Percentiles rank a stretch among this genome's conserved stretches.
Evolutionary conservation across 495 filamentous ascomycete species (phyloP).

Genomic region (Tuber melanosporum): DNA sequence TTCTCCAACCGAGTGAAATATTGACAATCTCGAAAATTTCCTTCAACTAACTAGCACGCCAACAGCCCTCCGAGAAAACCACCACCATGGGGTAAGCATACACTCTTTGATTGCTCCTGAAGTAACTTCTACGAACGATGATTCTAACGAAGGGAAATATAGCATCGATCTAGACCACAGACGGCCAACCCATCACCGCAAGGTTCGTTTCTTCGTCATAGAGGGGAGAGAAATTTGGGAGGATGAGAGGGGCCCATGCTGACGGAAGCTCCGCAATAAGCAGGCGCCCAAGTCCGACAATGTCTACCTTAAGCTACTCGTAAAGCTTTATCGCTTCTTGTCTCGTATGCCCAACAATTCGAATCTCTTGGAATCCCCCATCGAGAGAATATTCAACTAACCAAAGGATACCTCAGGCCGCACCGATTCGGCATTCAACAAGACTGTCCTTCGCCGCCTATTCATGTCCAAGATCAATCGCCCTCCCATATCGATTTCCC

Average conservation of each 20-base stretch:
- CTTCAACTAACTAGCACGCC: conserved; percentile 23
- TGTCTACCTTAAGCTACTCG: conserved; percentile 91
- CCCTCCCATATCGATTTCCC: conserved; percentile 85
- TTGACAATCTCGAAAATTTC: conserved; percentile 34
- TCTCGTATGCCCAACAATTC: conserved; percentile 62
- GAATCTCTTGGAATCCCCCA: conserved; percentile 6
- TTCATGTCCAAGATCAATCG: conserved; percentile 97
- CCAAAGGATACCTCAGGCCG: conserved; percentile 55
- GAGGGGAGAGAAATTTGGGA: conserved; percentile 1
- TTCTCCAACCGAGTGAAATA: conserved; percentile 19
- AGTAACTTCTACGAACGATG: not conserved
- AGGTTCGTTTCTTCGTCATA: conserved; percentile 29
- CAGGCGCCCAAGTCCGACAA: conserved; percentile 93
- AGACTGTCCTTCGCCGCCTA: conserved; percentile 88
- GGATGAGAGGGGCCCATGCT: conserved; percentile 34
- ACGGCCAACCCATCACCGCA: conserved; percentile 41
- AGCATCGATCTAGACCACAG: conserved; percentile 58
- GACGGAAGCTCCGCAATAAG: conserved; percentile 59
- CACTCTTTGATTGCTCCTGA: conserved; percentile 10
- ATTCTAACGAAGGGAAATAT: conserved; percentile 23
- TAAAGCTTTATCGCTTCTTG: conserved; percentile 98
- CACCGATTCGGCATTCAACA: conserved; percentile 95
- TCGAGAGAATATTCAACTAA: conserved; percentile 13
- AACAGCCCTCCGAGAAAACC: conserved; percentile 26
- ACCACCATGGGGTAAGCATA: conserved; percentile 40